Base-by-base conservation (phyloP, 2,329 filamentous ascomycete genomes). In the Colletotrichum sojae region DNA sequence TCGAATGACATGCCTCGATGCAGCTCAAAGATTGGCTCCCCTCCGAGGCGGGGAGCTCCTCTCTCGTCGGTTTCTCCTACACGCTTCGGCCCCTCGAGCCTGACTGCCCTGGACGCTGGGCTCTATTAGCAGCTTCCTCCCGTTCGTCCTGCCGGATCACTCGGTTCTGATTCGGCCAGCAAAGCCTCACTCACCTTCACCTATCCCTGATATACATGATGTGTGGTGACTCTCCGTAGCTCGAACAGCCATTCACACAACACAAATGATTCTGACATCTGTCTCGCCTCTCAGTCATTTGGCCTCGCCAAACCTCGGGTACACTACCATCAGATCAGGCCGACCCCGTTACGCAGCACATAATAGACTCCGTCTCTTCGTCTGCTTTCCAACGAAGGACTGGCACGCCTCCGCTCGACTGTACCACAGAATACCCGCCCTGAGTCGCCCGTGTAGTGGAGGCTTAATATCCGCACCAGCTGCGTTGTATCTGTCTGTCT, bases 161-260 rank as follows among this genome's bases (percentile, higher is more conserved):
- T 52, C 56, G 16, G 22, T 18, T 67, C 16, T 55, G 56, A 48
- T 55, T 51, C 61, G 62, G 54, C 62, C 62, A 66, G 31, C 61
- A 57, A n/a, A 67, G 55, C 55, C 55, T 69, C 45, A 18, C 55
- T 69, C 45, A 18, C 18, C 40, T 8, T 51, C 22, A 25, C 22
- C 36, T 22, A 27, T 56, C 22, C 25, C 27, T 22, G 18, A 48
- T 40, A 39, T 48, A 53, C 63, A 58, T 70, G 63, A 58, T 70
- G 57, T 54, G 57, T 63, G 43, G 64, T 70, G 52, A 64, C 67
- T 68, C 27, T 70, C 48, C 56, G 40, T 63, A 70, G 40, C 31
- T 63, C 40, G 20, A 53, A 36, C 55, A 67, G 39, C 63, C 51
- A 69, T 61, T 60, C 67, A 69, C 16, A 56, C 51, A 51, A 61